These are phyloP conservation scores for Solanum phureja DNA, from an alignment of 257 asterid genomes.

Conservation along the genomic window DNA sequence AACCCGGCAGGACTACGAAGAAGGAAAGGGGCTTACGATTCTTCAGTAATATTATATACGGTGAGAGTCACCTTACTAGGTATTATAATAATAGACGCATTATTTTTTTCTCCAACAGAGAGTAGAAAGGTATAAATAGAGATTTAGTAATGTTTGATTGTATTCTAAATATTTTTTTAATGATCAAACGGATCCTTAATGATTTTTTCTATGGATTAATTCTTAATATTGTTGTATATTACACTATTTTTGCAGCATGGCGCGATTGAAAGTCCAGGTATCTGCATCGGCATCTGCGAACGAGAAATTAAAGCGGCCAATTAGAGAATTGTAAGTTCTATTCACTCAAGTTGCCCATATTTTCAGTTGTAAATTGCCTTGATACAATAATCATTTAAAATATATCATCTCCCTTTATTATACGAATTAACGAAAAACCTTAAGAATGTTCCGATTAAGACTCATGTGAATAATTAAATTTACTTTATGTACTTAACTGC, in stretches of 20 bases:
- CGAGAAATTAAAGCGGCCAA: conserved; percentile 72
- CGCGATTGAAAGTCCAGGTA: conserved; percentile 60
- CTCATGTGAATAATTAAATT: neutral
- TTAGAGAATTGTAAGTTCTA: conserved; percentile 62
- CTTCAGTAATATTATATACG: too few species aligned
- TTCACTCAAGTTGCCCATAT: neutral
- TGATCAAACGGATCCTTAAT: neutral
- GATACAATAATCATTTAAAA: neutral
- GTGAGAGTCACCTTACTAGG: neutral
- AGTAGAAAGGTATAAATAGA: neutral
- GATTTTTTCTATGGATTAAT: neutral
- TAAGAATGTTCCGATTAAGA: neutral
- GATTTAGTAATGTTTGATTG: neutral
- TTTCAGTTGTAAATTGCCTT: neutral
- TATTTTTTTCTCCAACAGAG: neutral
- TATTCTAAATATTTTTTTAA: neutral
- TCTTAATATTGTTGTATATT: neutral
- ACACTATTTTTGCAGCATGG: conserved; percentile 43
- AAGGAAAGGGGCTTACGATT: neutral
- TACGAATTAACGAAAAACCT: too few species aligned
- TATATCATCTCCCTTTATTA: neutral
- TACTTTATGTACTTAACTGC: neutral
- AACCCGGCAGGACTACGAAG: neutral
- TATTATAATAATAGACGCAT: neutral
- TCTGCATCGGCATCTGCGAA: conserved; percentile 15